Conservation (phyloP, 2,329 filamentous ascomycete species). For the Epichloe typhina region DNA sequence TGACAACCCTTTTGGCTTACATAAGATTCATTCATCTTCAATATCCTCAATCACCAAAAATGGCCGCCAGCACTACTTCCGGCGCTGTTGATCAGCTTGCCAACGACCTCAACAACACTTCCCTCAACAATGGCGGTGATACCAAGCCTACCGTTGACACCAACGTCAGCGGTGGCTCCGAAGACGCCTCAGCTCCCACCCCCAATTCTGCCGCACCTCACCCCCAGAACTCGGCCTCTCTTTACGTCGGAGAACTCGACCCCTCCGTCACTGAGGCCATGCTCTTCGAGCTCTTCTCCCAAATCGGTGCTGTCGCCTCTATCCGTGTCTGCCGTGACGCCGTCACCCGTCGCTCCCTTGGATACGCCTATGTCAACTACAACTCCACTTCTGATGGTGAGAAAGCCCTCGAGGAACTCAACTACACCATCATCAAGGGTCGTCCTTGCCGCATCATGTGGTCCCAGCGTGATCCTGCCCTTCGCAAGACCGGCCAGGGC, state of each 20-base stretch:
- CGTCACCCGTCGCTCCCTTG: conserved; percentile 94
- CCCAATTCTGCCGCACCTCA: conserved; percentile 62
- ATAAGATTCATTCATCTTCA: conserved; percentile 5
- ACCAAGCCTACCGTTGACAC: conserved; percentile 62
- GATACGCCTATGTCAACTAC: conserved; percentile 99
- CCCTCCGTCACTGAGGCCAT: conserved; percentile 97
- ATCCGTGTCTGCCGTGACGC: conserved; percentile 99
- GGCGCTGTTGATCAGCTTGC: conserved; percentile 68
- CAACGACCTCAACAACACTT: conserved; percentile 60
- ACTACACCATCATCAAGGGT: conserved; percentile 99
- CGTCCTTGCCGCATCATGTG: conserved; percentile 99
- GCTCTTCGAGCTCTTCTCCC: conserved; percentile 99
- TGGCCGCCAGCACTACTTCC: conserved; percentile 46
- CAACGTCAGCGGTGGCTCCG: conserved; percentile 41
- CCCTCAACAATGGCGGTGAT: conserved; percentile 55
- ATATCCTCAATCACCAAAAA: conserved; percentile 25
- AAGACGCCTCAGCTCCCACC: conserved; percentile 53
- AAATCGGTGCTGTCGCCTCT: conserved; percentile 95
- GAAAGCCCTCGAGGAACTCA: conserved; percentile 96
- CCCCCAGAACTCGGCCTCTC: conserved; percentile 88
- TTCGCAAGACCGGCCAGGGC: conserved; percentile 97
- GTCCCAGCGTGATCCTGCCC: conserved; percentile 97
- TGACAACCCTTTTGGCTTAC: neutral
- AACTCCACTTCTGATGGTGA: conserved; percentile 94
- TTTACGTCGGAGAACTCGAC: conserved; percentile 98